A percentile compares a stretch with the other conserved stretches of the same genome.
phyloP scores from a whole-genome alignment of 1,284 basidiomycete genomes.

The Rhodotorula sp. region DNA sequence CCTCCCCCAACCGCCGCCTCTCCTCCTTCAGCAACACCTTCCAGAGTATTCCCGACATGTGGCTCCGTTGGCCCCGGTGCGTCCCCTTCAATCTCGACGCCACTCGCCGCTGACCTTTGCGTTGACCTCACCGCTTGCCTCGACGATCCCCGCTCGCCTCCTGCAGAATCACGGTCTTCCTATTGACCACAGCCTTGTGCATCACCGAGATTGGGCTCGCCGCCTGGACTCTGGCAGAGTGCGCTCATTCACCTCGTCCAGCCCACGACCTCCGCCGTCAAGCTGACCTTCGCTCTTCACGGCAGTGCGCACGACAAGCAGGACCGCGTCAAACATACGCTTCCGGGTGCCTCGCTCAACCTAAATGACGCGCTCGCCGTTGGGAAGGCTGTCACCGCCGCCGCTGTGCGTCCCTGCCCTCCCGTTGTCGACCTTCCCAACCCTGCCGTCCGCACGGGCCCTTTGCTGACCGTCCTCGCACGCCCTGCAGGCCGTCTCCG shows the following conservation, averaged over 20 bases:
- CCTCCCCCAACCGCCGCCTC: too few relatives aligned
- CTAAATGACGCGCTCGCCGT: constrained; percentile 15
- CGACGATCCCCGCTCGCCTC: too few relatives aligned
- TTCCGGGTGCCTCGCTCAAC: constrained; percentile 15
- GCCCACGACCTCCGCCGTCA: too few relatives aligned
- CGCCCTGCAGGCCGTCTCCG: constrained; percentile 17
- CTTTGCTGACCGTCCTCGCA: neutral
- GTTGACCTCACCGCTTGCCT: too few relatives aligned
- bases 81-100: neutral
- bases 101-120: neutral
- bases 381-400: constrained; percentile 18
- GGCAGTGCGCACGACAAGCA: constrained; percentile 9
- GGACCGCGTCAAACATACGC: neutral
- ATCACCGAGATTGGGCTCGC: constrained; percentile 28
- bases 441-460: neutral
- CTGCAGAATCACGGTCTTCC: constrained; percentile 13
- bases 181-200: constrained; percentile 13
- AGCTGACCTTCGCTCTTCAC: too few relatives aligned
- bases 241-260: neutral
- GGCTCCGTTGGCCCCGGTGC: constrained; percentile 17
- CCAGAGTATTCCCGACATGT: neutral
- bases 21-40: neutral
- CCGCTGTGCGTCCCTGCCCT: neutral
- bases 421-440: too few relatives aligned
- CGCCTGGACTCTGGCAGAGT: constrained; percentile 13